Base-by-base conservation (phyloP, 352 stramenopile genomes). In the Phytophthora constricta region DNA sequence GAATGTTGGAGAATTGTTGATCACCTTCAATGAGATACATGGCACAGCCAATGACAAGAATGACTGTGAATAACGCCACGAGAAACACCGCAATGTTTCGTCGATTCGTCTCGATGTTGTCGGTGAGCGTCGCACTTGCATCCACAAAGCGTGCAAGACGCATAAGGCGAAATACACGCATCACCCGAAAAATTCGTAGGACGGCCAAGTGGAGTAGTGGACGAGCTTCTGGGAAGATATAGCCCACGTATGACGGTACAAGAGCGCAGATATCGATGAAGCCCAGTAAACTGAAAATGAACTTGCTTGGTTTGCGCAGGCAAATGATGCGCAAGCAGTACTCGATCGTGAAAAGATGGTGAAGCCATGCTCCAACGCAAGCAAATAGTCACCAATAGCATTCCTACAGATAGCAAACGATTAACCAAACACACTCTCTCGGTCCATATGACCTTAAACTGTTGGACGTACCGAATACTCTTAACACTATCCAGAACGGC, bases 1-100 rank as follows among this genome's bases (percentile, higher is more conserved):
- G 86, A 42, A 94, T 94, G 59, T 93, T 94, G n/a, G 75, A 84
- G 47, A 92, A 94, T 47, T 91, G 77, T 37, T 53, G 67, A 51
- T 89, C 86, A 2, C 83, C 84, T 71, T 94, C 86, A 42, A 94
- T 92, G 20, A 94, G 72, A 27, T 94, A 94, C 82, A 94, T 94
- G 25, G 83, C 82, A 45, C 80, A 92, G 1, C 86, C 86, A 52
- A 94, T 94, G 28, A 94, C 84, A 20, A 92, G 65, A 45, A 92
- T 91, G 33, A 94, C 76, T 1, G 82, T 91, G 47, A 90, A 91
- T 10, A 90, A 58, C 22, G 78, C 84, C 19, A 90, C 82, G 26
- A 94, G 77, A 51, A 94, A 94, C 4, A 94, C 84, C 7, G 77
- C 71, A 45, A 94, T 92, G 42, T 87, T 82, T 5, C 83, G 77